phyloP scores from a whole-genome alignment of 139 green algal genomes.

The Tetradesmus lagerheimii region DNA sequence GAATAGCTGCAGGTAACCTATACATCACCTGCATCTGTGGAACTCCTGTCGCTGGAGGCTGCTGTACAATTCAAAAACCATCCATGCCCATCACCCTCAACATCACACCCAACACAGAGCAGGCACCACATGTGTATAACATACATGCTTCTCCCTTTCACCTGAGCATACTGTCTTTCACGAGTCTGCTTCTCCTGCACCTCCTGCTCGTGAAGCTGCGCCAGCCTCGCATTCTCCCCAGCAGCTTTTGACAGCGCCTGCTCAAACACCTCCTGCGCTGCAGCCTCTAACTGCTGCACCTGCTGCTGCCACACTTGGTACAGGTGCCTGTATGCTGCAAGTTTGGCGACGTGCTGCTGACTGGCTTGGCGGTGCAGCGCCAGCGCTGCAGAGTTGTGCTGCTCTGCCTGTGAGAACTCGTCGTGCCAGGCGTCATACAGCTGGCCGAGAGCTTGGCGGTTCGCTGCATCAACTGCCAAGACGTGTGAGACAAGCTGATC shows the following conservation, averaged over 20 bases:
- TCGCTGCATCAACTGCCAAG: background rate
- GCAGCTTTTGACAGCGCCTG: background rate
- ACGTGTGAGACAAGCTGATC: background rate
- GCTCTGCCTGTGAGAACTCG: conserved; percentile 16
- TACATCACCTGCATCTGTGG: too few relatives aligned
- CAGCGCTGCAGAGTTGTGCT: conserved; percentile 19
- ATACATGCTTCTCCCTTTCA: background rate
- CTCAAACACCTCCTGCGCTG: background rate
- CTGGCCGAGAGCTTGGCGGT: background rate
- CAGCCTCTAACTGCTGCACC: conserved; percentile 18
- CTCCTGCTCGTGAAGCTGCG: conserved; percentile 33
- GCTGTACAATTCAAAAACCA: too few relatives aligned
- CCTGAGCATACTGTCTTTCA: conserved; percentile 10
- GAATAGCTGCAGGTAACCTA: too few relatives aligned
- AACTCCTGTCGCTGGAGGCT: too few relatives aligned
- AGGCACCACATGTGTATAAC: background rate
- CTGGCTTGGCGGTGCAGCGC: background rate
- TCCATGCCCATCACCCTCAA: too few relatives aligned
- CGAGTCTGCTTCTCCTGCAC: background rate
- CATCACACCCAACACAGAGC: background rate
- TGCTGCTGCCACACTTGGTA: conserved; percentile 19
- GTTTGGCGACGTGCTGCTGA: background rate
- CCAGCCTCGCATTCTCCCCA: conserved; percentile 25
- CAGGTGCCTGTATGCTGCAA: background rate
- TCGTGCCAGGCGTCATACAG: conserved; percentile 13